These are phyloP conservation scores for Fraxinus angustifolia DNA, from an alignment of 305 asterid species.

Conservation along the genomic window DNA sequence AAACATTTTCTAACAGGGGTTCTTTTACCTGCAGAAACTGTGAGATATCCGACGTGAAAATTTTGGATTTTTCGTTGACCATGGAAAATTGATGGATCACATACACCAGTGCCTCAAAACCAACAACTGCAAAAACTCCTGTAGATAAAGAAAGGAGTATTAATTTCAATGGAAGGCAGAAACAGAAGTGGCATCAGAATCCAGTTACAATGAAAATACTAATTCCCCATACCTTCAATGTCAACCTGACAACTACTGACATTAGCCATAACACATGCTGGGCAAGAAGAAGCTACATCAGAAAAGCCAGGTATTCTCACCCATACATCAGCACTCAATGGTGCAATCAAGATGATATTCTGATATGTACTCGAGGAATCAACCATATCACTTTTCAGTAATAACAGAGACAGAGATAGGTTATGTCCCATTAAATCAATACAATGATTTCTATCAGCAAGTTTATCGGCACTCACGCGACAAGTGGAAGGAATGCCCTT, in stretches of 20 bases:
- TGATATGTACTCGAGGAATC: slow-evolving; percentile 34
- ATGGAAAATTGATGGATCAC: slow-evolving; percentile 62
- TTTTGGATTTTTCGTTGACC: slow-evolving; percentile 49
- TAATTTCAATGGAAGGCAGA: slow-evolving; percentile 12
- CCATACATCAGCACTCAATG: slow-evolving; percentile 78
- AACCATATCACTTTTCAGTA: slow-evolving; percentile 37
- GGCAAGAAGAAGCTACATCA: slow-evolving; percentile 36
- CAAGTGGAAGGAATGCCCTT: slow-evolving; percentile 68
- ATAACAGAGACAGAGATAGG: slow-evolving; percentile 59
- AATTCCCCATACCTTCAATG: slow-evolving; percentile 51
- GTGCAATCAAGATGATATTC: slow-evolving; percentile 47
- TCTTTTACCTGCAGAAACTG: slow-evolving; percentile 54
- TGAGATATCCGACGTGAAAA: slow-evolving; percentile 49
- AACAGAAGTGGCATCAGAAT: slow-evolving; percentile 9
- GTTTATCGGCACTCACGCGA: slow-evolving; percentile 53
- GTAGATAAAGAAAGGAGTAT: slow-evolving; percentile 31
- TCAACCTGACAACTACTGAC: slow-evolving; percentile 58
- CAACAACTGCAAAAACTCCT: slow-evolving; percentile 52
- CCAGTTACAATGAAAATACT: slow-evolving; percentile 4
- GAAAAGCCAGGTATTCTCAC: slow-evolving; percentile 59
- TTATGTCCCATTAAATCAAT: slow-evolving; percentile 70
- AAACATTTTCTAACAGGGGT: slow-evolving; percentile 34
- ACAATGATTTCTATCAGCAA: slow-evolving; percentile 58
- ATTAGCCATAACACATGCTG: slow-evolving; percentile 64
- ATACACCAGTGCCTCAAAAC: slow-evolving; percentile 56